phyloP scores from a whole-genome alignment of 2,329 filamentous ascomycete species.

The Sporothrix brasiliensis region DNA sequence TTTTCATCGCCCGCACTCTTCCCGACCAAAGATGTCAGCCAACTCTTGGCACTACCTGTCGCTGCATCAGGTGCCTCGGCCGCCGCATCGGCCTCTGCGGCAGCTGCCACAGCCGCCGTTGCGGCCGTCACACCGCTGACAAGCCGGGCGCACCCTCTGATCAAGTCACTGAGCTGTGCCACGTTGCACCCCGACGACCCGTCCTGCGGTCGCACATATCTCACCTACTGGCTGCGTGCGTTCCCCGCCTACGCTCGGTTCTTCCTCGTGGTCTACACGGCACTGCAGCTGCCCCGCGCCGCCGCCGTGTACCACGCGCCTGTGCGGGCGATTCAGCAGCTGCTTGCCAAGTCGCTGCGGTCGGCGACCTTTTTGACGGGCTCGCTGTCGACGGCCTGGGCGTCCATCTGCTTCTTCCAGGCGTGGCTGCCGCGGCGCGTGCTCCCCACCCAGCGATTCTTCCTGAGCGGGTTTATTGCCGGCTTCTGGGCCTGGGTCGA shows the following conservation, averaged over 20 bases:
- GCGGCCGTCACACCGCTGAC: conserved; percentile 74
- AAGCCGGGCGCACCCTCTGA: conserved; percentile 81
- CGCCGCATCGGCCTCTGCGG: conserved; percentile 11
- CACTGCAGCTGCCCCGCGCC: conserved; percentile 70
- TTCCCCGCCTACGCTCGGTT: conserved; percentile 79
- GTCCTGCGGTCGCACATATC: conserved; percentile 82
- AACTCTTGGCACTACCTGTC: conserved; percentile 64
- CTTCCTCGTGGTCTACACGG: conserved; percentile 73
- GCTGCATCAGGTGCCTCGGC: conserved; percentile 75
- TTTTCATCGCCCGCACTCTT: conserved; percentile 88
- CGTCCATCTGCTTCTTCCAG: conserved; percentile 86
- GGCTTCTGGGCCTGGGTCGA: conserved; percentile 85
- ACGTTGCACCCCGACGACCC: conserved; percentile 85
- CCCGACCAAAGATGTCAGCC: conserved; percentile 63
- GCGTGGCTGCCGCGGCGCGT: conserved; percentile 71
- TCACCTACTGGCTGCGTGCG: conserved; percentile 82
- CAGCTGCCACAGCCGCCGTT: conserved; percentile 65
- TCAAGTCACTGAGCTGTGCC: conserved; percentile 83
- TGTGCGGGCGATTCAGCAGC: conserved; percentile 63
- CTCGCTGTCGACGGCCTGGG: conserved; percentile 86
- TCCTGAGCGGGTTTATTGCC: conserved; percentile 81
- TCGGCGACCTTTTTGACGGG: conserved; percentile 79
- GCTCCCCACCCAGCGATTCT: conserved; percentile 83
- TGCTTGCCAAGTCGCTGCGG: conserved; percentile 71
- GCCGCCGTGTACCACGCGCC: conserved; percentile 67